Percentiles rank a stretch among this genome's conserved stretches.
Evolutionary conservation across 2,329 filamentous ascomycete species (phyloP).

Genomic region (Fragosphaeria purpurea): DNA sequence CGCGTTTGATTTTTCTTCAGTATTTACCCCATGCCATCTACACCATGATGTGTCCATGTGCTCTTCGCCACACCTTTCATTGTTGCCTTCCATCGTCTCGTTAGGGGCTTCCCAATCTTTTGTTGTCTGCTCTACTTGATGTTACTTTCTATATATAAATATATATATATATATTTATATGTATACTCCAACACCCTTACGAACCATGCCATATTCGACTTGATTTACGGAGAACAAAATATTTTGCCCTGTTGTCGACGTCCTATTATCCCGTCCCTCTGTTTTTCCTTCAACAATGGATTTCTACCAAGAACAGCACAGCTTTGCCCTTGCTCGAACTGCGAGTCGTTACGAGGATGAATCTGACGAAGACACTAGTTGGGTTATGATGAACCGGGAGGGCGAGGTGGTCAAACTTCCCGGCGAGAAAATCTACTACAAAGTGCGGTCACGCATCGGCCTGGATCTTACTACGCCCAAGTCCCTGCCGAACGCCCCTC

Average conservation of each 20-base stretch:
- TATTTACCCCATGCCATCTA: too few species aligned
- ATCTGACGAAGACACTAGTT: conserved; percentile 51
- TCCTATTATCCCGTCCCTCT: conserved; percentile 4
- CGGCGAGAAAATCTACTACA: conserved; percentile 72
- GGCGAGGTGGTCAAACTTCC: conserved; percentile 74
- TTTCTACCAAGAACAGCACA: conserved; percentile 16
- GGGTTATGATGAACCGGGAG: conserved; percentile 80
- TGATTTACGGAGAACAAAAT: too few species aligned
- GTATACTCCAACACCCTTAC: too few species aligned
- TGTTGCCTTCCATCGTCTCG: too few species aligned
- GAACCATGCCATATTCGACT: too few species aligned
- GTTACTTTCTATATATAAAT: too few species aligned
- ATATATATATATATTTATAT: background rate
- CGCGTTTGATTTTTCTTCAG: too few species aligned
- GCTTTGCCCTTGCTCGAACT: conserved; percentile 33
- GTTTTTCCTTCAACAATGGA: conserved; percentile 7
- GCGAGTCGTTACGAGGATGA: conserved; percentile 31
- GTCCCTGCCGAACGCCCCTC: conserved; percentile 51
- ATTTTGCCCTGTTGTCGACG: too few species aligned
- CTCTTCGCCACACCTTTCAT: too few species aligned
- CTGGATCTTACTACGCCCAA: conserved; percentile 64
- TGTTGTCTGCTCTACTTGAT: too few species aligned
- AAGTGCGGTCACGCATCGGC: conserved; percentile 67
- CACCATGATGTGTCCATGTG: too few species aligned
- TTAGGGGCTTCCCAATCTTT: too few species aligned